A percentile compares a stretch with the other conserved stretches of the same genome.
Conservation (phyloP, 192 early-diverging fungal genomes). For the Phlyctochytrium planicorne region DNA sequence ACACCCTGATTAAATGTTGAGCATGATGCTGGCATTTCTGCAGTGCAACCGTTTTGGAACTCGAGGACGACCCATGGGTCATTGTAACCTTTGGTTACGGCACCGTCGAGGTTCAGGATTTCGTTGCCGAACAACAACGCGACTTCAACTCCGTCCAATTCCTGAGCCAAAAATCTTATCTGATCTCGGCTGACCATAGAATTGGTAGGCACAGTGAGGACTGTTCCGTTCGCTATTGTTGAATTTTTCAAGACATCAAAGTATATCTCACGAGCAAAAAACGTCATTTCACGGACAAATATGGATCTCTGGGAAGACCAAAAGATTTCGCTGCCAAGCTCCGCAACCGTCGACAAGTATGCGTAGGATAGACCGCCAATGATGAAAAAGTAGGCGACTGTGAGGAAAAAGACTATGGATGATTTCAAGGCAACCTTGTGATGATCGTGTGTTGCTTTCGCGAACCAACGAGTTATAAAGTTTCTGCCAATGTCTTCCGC, state of each 20-base stretch:
- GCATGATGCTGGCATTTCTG: slow-evolving; percentile 25
- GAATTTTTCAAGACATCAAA: not conserved
- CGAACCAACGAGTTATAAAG: no score
- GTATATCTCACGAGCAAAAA: slow-evolving; percentile 1
- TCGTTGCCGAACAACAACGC: not conserved
- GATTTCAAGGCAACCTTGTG: slow-evolving; percentile 25
- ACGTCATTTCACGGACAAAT: slow-evolving; percentile 4
- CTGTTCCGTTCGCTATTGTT: not conserved
- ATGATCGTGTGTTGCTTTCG: slow-evolving; percentile 11
- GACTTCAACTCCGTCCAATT: not conserved
- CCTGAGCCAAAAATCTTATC: not conserved
- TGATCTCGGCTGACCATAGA: not conserved
- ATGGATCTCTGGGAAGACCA: slow-evolving; percentile 19
- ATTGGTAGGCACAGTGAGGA: not conserved
- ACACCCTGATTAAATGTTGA: slow-evolving; percentile 23
- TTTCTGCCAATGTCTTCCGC: not conserved
- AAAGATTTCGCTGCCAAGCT: slow-evolving; percentile 7
- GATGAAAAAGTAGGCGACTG: slow-evolving; percentile 26
- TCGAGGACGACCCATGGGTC: slow-evolving; percentile 12
- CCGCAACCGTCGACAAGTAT: not conserved
- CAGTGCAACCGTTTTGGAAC: slow-evolving; percentile 29
- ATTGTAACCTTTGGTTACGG: not conserved
- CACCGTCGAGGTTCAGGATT: not conserved
- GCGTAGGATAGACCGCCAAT: slow-evolving; percentile 5
- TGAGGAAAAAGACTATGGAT: slow-evolving; percentile 7